A percentile compares a stretch with the other conserved stretches of the same genome.
Conservation (phyloP, 495 filamentous ascomycete genomes). For the Lepraria neglecta region DNA sequence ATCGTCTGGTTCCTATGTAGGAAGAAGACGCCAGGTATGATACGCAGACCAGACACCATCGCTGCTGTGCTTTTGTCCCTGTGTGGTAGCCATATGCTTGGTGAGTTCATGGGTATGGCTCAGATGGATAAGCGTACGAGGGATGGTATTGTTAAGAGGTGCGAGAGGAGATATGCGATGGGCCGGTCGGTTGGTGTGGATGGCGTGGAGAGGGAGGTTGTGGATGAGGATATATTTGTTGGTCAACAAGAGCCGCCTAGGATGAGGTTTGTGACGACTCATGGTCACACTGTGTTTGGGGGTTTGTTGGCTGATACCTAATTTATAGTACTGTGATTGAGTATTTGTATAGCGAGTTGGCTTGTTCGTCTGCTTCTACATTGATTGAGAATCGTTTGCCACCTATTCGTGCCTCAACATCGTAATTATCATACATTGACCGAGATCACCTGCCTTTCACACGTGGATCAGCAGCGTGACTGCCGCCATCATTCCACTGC, state of each 20-base stretch:
- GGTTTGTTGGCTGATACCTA: background rate
- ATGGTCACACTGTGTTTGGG: background rate
- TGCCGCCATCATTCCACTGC: no score
- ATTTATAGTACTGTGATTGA: background rate
- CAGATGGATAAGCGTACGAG: slow-evolving; percentile 4
- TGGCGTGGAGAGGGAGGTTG: slow-evolving; percentile 20
- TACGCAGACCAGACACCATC: slow-evolving; percentile 15
- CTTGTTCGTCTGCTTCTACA: no score
- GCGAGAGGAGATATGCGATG: slow-evolving; percentile 17
- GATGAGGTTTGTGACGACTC: background rate
- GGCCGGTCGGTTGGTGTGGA: slow-evolving; percentile 19
- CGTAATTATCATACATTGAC: no score
- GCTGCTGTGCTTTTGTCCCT: slow-evolving; percentile 7
- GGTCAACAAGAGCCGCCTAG: background rate
- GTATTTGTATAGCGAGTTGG: no score
- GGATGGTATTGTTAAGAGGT: slow-evolving; percentile 9
- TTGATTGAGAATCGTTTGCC: no score
- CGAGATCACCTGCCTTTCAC: no score
- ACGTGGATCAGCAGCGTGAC: no score
- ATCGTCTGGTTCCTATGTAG: slow-evolving; percentile 28
- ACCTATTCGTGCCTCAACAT: no score
- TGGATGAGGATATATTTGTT: slow-evolving; percentile 19
- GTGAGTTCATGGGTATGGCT: slow-evolving; percentile 12
- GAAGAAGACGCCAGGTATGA: background rate
- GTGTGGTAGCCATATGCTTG: slow-evolving; percentile 18